Evolutionary conservation across 306 rosid species (phyloP).

Genomic region (Dalbergia cochinchinensis): DNA sequence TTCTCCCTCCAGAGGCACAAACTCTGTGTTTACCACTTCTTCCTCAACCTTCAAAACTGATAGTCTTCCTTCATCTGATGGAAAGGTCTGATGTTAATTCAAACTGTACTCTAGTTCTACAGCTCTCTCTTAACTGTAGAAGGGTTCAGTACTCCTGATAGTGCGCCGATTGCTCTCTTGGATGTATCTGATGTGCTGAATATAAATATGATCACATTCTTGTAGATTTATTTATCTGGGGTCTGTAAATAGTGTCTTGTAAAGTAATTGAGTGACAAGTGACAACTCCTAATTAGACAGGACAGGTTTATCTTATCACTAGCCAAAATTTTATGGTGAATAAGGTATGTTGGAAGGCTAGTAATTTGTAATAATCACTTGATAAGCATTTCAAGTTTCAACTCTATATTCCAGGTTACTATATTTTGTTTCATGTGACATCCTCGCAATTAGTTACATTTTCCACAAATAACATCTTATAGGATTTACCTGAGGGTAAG

Average conservation of each 20-base stretch:
- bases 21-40: slow-evolving; percentile 56
- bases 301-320: slow-evolving; percentile 33
- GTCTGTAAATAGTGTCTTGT: slow-evolving; percentile 48
- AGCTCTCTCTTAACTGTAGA: slow-evolving; percentile 33
- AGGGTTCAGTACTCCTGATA: slow-evolving; percentile 29
- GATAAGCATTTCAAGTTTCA: too few relatives aligned
- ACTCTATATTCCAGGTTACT: too few relatives aligned
- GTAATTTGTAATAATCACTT: too few relatives aligned
- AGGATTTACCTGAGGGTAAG: too few relatives aligned
- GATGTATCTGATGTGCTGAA: slow-evolving; percentile 37
- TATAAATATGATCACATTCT: slow-evolving; percentile 37
- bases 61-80: slow-evolving; percentile 57
- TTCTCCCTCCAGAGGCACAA: slow-evolving; percentile 86
- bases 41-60: slow-evolving; percentile 49
- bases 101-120: background rate
- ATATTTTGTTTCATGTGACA: too few relatives aligned
- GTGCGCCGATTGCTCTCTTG: slow-evolving; percentile 26
- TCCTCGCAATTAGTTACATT: background rate
- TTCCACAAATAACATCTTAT: background rate
- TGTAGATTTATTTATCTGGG: slow-evolving; percentile 47
- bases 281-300: slow-evolving; percentile 38
- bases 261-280: slow-evolving; percentile 53
- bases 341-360: too few relatives aligned
- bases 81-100: slow-evolving; percentile 61
- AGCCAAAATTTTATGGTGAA: slow-evolving; percentile 18